Percentiles rank a stretch among this genome's conserved stretches.
These are phyloP conservation scores for Petunia secreta DNA, from an alignment of 257 asterid genomes.

Conservation along the genomic window DNA sequence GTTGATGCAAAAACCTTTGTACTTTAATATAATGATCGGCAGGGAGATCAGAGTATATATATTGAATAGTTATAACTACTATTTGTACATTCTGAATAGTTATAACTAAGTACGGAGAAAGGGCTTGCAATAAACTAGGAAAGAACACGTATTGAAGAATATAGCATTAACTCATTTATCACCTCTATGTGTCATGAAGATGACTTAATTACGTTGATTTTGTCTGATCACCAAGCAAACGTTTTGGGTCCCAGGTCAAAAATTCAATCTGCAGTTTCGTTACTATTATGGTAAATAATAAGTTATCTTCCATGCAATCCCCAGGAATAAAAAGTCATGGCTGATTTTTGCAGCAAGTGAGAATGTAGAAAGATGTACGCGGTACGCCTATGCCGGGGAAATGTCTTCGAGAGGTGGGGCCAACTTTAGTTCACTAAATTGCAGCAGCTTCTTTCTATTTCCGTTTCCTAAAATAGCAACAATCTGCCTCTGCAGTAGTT, in stretches of 20 bases:
- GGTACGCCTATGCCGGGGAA: neutral
- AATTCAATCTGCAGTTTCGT: neutral
- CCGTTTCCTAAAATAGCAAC: too few species aligned
- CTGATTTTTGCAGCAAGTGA: neutral
- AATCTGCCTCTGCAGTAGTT: too few species aligned
- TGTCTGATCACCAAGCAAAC: neutral
- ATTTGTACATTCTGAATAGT: neutral
- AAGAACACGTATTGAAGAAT: neutral
- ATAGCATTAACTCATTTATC: neutral
- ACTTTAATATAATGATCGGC: too few species aligned
- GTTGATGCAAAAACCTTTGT: too few species aligned
- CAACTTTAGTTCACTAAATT: neutral
- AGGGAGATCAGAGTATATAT: too few species aligned
- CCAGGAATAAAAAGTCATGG: slow-evolving; percentile 3
- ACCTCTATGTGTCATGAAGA: neutral
- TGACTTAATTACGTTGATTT: neutral
- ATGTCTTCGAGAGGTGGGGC: too few species aligned
- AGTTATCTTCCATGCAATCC: neutral
- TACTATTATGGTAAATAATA: neutral
- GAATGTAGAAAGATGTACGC: neutral
- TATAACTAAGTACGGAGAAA: neutral
- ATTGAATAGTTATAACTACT: neutral
- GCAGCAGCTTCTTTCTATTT: neutral
- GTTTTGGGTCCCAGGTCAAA: neutral
- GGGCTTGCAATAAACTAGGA: neutral